Conservation (phyloP, 139 green algal genomes). For the Zygnema cylindricum region DNA sequence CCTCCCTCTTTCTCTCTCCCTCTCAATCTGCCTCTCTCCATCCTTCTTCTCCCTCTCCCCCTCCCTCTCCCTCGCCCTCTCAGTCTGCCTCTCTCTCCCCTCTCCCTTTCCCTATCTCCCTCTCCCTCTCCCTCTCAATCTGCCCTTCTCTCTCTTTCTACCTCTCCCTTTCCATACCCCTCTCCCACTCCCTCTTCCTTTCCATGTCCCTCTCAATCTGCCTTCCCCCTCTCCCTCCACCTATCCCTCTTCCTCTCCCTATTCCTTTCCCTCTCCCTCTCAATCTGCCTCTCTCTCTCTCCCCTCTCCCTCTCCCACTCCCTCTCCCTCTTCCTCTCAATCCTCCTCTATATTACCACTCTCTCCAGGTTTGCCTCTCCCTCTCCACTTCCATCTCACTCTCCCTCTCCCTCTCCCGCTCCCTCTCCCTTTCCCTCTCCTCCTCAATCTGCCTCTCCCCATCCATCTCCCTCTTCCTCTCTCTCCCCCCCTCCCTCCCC, state of each 20-base stretch:
- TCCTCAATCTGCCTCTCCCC: neutral
- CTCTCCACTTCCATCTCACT: neutral
- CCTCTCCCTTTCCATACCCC: neutral
- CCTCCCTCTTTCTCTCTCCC: neutral
- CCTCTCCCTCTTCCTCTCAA: neutral
- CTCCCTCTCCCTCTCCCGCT: conserved; percentile 1
- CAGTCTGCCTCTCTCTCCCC: neutral
- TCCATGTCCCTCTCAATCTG: neutral
- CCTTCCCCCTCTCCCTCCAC: neutral
- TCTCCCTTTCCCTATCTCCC: neutral
- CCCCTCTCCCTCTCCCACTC: neutral
- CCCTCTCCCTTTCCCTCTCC: neutral
- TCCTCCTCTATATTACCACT: neutral
- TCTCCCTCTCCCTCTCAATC: neutral
- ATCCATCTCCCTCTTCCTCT: neutral
- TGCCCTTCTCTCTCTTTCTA: neutral
- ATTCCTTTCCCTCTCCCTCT: no score
- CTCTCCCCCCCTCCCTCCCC: neutral
- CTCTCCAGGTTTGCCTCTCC: neutral
- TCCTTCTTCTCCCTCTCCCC: neutral
- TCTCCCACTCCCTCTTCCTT: neutral
- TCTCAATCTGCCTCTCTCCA: neutral
- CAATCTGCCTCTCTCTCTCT: no score
- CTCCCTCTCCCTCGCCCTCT: neutral
- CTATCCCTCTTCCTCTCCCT: no score